Base-by-base conservation (phyloP, 2,329 filamentous ascomycete genomes). In the Aspergillus proliferans region DNA sequence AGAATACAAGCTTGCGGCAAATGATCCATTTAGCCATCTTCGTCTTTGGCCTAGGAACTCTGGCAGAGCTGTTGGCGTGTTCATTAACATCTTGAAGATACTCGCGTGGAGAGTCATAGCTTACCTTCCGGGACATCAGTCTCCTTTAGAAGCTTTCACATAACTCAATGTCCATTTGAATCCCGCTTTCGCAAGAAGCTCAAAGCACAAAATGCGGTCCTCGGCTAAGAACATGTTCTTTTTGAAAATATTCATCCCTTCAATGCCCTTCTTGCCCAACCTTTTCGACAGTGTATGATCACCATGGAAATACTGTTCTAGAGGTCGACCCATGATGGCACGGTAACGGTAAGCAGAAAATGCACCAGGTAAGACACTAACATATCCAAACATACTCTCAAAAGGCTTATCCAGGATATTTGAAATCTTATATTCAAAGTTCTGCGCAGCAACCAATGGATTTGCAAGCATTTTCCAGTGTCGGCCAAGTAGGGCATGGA, bases 161-260 rank as follows among this genome's bases (percentile, higher is more conserved):
- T 98, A 98, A 49, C 88, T 91, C 71, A 98, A 73, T 79, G 98
- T 93, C 93, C 93, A 98, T 73, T 98, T 98, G 59, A 92, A 94
- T 57, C 93, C 93, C 48, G 93, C 92, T 77, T 98, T 98, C 66
- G 93, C 93, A 58, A 98, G 93, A 67, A 98, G 77, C 71, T 98
- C 93, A 80, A 97, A 98, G 79, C 93, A 98, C 46, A 98, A 82
- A 77, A 98, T 98, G 83, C 93, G 90, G 85, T 98, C 93, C 76
- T 98, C 93, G 73, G 93, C 93, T 83, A 98, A 92, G 81, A 97
- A 98, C 93, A 98, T 98, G 83, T 98, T 98, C 84, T 97, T 97
- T 79, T 97, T 97, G 87, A 98, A 98, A 71, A 98, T 97, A 76
- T 97, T 97, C 93, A 97, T 97, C 62, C 92, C 93, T 68, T 98